Base-by-base conservation (phyloP, 2,329 filamentous ascomycete species). In the Parastagonospora avenae region DNA sequence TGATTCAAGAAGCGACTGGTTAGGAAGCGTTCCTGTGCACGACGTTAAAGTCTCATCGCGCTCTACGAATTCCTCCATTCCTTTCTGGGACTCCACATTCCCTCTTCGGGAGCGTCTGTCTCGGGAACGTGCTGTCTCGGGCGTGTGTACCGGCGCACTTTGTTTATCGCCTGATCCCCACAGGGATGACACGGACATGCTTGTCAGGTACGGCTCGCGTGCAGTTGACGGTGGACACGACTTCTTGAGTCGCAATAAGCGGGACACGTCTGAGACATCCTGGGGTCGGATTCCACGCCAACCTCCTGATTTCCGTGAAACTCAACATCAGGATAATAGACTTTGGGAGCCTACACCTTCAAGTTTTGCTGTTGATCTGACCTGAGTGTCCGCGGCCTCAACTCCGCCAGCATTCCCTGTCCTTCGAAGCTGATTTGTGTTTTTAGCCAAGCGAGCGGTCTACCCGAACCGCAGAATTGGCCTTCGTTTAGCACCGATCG, bases 261-360 rank as follows among this genome's bases (percentile, higher is more conserved):
- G 38, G 12, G 43, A 16, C 29, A 35, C 27, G 27, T 33, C 35
- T 46, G 43, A 46, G 19, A 38, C 42, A 46, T 27, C 27, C 16
- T 16, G 39, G 33, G 15, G 30, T 44, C 27, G 31, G 16, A 30
- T 24, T 33, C 24, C 35, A 35, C 30, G 29, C 46, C 46, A 40
- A 49, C 46, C 46, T 49, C 46, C 46, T 39, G 35, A 44, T 44
- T 49, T 44, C 24, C 27, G 31, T 32, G n/a, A 11, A 40, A 10
- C 15, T 27, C 37, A 40, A 40, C 37, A 14, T 28, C 19, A 27
- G 7, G 37, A n/a, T 11, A 10, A n/a, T n/a, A 10, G 9, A 32
- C n/a, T 37, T 16, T 10, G 14, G 14, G 12, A 31, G 28, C 11
- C 28, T 31, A 16, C 28, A 43, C 19, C 19, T 24, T 24, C 19